These are phyloP conservation scores for Acanthamoeba lenticulata DNA, from an alignment of 208 protist species.

Conservation along the genomic window DNA sequence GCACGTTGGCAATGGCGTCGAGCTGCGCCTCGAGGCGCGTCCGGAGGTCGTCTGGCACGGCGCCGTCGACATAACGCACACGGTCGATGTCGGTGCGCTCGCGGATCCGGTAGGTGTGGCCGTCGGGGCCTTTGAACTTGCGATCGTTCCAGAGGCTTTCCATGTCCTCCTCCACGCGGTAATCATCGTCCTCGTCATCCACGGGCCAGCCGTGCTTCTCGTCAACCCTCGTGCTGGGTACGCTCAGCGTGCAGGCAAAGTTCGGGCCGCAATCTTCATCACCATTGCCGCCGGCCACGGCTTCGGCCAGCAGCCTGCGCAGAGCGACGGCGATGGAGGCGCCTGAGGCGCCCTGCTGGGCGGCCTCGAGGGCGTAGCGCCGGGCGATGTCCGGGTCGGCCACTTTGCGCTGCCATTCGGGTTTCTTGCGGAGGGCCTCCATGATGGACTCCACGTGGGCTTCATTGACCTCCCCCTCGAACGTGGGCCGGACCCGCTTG, in stretches of 20 bases:
- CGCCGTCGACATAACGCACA: slow-evolving; percentile 4
- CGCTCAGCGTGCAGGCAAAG: neutral
- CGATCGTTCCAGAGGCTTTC: neutral
- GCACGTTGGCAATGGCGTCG: too few species aligned
- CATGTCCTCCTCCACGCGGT: neutral
- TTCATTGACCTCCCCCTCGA: neutral
- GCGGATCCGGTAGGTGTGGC: neutral
- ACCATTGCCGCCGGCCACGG: neutral
- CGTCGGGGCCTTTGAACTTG: neutral
- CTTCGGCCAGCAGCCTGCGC: too few species aligned
- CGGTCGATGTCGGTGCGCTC: neutral
- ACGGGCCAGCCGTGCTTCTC: neutral
- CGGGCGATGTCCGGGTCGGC: neutral
- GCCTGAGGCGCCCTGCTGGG: neutral
- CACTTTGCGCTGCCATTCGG: neutral
- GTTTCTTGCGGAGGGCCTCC: neutral
- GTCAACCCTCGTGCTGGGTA: too few species aligned
- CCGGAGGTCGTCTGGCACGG: slow-evolving; percentile 34
- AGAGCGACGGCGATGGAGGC: neutral
- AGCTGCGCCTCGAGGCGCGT: too few species aligned
- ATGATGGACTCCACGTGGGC: neutral
- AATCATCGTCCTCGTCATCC: neutral
- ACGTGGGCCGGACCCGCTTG: too few species aligned
- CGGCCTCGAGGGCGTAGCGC: neutral
- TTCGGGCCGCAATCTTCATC: neutral